Percentiles rank a stretch among this genome's conserved stretches.
These are phyloP conservation scores for Tolypocladium cylindrosporum DNA, from an alignment of 2,329 filamentous ascomycete species.

Conservation along the genomic window DNA sequence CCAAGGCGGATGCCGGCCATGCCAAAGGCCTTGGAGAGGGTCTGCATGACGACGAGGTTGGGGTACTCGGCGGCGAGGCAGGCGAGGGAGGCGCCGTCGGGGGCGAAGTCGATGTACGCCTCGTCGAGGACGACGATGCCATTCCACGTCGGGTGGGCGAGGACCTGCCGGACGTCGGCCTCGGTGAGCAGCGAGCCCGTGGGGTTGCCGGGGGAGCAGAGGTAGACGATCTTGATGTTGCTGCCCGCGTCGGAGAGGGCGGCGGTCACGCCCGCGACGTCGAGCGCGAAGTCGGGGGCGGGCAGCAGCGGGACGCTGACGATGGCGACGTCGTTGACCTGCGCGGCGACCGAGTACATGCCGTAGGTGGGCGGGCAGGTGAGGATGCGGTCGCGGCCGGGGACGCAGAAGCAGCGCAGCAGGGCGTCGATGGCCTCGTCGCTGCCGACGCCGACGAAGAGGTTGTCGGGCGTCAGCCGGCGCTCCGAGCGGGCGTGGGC, in stretches of 20 bases:
- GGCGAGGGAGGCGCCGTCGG: conserved; percentile 65
- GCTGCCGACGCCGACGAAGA: conserved; percentile 92
- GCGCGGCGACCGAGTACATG: conserved; percentile 93
- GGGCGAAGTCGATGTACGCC: conserved; percentile 90
- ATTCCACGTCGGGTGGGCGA: conserved; percentile 89
- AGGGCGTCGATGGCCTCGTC: conserved; percentile 96
- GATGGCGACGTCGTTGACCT: conserved; percentile 83
- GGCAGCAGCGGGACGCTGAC: conserved; percentile 76
- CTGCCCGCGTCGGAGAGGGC: conserved; percentile 43
- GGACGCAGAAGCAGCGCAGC: conserved; percentile 84
- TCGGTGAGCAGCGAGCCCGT: conserved; percentile 74
- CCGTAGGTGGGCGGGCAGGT: conserved; percentile 96
- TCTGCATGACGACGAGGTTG: conserved; percentile 96
- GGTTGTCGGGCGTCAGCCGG: conserved; percentile 64
- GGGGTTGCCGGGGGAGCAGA: conserved; percentile 93
- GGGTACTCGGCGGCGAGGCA: conserved; percentile 90
- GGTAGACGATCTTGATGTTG: conserved; percentile 77
- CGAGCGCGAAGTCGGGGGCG: conserved; percentile 63
- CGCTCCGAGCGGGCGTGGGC: conserved; percentile 70
- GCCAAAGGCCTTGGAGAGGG: conserved; percentile 94
- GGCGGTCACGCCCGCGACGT: conserved; percentile 57
- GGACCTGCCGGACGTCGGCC: conserved; percentile 58
- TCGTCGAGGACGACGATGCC: conserved; percentile 89
- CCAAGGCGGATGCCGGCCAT: conserved; percentile 89
- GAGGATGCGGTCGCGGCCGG: conserved; percentile 79